phyloP scores from a whole-genome alignment of 2,329 filamentous ascomycete genomes.

The Paraphaeosphaeria sporulosa region DNA sequence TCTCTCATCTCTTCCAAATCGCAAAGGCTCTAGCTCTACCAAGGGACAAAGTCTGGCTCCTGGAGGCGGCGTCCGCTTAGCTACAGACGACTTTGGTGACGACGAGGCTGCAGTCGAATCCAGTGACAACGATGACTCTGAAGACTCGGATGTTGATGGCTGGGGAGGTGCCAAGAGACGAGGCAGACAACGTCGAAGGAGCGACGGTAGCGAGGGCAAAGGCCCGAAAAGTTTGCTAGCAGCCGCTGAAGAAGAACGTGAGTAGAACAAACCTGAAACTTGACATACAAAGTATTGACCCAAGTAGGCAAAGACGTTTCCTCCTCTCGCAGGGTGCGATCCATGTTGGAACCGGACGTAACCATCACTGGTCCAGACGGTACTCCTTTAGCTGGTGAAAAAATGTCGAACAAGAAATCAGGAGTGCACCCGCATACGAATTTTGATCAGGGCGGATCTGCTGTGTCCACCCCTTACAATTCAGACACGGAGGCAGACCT shows the following conservation, averaged over 20 bases:
- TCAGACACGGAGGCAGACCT: conserved; percentile 88
- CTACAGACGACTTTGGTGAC: conserved; percentile 66
- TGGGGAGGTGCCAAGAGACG: conserved; percentile 49
- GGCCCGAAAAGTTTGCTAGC: conserved; percentile 70
- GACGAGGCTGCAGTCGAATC: conserved; percentile 68
- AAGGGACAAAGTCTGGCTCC: conserved; percentile 54
- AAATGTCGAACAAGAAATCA: conserved; percentile 59
- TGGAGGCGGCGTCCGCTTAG: conserved; percentile 63
- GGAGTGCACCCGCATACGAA: conserved; percentile 82
- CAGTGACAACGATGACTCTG: conserved; percentile 68
- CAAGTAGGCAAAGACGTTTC: conserved; percentile 55
- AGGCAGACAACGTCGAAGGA: conserved; percentile 49
- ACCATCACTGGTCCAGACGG: conserved; percentile 68
- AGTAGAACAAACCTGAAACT: conserved; percentile 37
- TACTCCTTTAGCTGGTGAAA: conserved; percentile 68
- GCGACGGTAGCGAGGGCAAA: conserved; percentile 46
- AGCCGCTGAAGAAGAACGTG: conserved; percentile 81
- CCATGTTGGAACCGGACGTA: conserved; percentile 72
- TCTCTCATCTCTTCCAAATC: conserved; percentile 66
- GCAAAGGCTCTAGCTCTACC: conserved; percentile 57
- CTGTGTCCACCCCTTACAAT: conserved; percentile 68
- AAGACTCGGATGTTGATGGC: conserved; percentile 72
- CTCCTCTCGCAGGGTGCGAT: conserved; percentile 67
- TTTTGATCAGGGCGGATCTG: conserved; percentile 75
- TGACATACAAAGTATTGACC: conserved; percentile 21